phyloP scores from a whole-genome alignment of 768 basidiomycete genomes.

The Mycena filopes region DNA sequence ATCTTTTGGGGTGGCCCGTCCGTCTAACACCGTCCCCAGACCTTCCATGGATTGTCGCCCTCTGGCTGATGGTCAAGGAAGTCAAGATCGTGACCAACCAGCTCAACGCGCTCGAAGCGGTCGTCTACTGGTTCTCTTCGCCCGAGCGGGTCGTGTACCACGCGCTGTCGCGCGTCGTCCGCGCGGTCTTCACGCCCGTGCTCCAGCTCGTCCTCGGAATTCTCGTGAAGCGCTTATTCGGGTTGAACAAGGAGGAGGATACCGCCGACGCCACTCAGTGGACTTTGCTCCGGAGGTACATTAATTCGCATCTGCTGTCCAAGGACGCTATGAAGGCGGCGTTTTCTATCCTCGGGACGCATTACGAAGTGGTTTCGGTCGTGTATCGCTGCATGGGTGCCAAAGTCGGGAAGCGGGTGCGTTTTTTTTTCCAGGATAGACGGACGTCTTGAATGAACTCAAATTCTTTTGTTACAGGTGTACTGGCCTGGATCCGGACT shows the following conservation, averaged over 20 bases:
- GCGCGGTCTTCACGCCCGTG: constrained; percentile 49
- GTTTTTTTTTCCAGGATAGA: background rate
- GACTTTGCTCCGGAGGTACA: constrained; percentile 48
- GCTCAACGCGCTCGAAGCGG: constrained; percentile 49
- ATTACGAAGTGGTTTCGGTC: constrained; percentile 59
- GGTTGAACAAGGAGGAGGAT: constrained; percentile 46
- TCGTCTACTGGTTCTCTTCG: constrained; percentile 56
- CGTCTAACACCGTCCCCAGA: constrained; percentile 38
- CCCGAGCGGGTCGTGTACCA: constrained; percentile 53
- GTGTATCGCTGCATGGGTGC: constrained; percentile 61
- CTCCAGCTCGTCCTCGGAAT: constrained; percentile 52
- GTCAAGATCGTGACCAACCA: constrained; percentile 39
- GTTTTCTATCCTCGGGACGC: constrained; percentile 56
- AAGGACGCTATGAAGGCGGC: constrained; percentile 47
- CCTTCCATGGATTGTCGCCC: constrained; percentile 53
- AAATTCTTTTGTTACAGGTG: background rate
- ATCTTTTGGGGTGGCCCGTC: background rate
- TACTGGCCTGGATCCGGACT: constrained; percentile 62
- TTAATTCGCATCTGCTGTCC: constrained; percentile 51
- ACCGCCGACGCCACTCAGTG: constrained; percentile 43
- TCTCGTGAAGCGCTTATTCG: constrained; percentile 52
- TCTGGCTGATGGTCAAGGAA: constrained; percentile 52
- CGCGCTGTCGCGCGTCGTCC: constrained; percentile 50
- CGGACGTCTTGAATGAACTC: background rate
- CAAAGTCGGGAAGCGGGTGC: constrained; percentile 55